Conservation (phyloP, 257 asterid genomes). For the Lycium ferocissimum region DNA sequence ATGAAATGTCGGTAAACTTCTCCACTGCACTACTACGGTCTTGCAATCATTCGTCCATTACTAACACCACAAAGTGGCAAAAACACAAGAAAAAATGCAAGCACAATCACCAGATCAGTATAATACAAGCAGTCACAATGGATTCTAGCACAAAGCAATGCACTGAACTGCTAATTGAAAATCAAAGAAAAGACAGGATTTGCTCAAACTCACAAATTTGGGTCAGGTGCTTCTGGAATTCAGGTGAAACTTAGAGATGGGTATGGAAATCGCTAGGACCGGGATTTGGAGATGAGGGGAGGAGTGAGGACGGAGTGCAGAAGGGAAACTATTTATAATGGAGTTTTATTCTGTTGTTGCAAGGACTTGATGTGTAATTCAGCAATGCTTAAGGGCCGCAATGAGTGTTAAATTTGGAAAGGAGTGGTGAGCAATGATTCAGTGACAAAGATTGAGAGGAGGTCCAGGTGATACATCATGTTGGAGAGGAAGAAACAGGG, state of each 20-base stretch:
- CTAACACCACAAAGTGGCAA: neutral
- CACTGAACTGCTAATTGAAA: neutral
- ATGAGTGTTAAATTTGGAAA: too few relatives aligned
- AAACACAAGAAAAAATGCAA: conserved; percentile 8
- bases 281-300: neutral
- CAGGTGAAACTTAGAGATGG: neutral
- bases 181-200: neutral
- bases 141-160: neutral
- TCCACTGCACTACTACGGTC: neutral
- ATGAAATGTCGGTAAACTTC: neutral
- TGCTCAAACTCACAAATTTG: neutral
- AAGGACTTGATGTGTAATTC: neutral
- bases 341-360: conserved; percentile 16
- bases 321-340: neutral
- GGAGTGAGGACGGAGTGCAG: neutral
- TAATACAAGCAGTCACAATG: neutral
- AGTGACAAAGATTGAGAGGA: neutral
- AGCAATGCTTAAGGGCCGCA: neutral
- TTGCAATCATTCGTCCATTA: neutral
- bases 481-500: neutral
- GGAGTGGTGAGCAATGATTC: neutral
- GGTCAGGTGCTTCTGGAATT: neutral
- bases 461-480: neutral
- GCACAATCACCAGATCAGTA: conserved; percentile 11
- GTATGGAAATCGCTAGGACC: neutral